These are phyloP conservation scores for Phytophthora macrochlamydospora DNA, from an alignment of 352 stramenopile species.

Conservation along the genomic window DNA sequence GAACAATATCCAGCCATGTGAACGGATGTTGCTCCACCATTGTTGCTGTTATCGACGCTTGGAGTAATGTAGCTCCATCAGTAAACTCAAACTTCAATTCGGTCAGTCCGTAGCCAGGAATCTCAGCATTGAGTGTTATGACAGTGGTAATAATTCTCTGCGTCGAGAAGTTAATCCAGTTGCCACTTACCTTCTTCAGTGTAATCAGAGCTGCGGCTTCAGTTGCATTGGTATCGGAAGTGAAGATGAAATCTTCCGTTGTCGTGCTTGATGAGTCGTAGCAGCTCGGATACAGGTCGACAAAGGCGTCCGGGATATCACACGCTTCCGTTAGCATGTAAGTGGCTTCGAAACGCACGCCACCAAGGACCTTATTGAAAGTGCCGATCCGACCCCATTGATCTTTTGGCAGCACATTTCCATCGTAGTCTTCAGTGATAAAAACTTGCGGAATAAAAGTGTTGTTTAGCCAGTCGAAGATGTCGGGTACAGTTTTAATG, in stretches of 20 bases:
- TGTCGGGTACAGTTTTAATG: constrained; percentile 35
- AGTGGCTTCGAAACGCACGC: constrained; percentile 34
- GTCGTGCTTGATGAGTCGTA: constrained; percentile 22
- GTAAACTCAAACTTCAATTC: constrained; percentile 29
- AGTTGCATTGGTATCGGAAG: constrained; percentile 23
- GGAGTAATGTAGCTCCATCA: constrained; percentile 31
- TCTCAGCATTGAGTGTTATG: constrained; percentile 43
- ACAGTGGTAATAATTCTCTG: constrained; percentile 33
- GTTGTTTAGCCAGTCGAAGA: constrained; percentile 50
- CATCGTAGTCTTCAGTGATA: constrained; percentile 52
- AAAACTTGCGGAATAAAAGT: constrained; percentile 52
- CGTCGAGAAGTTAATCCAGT: constrained; percentile 34
- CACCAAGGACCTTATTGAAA: constrained; percentile 47
- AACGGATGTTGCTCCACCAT: constrained; percentile 29
- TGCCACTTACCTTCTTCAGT: constrained; percentile 20
- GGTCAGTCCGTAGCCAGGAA: constrained; percentile 33
- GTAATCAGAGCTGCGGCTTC: constrained; percentile 15
- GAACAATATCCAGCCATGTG: constrained; percentile 31
- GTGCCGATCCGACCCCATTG: constrained; percentile 31
- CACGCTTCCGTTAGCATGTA: constrained; percentile 12
- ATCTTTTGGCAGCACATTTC: constrained; percentile 27
- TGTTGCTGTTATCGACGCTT: constrained; percentile 28
- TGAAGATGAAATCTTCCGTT: constrained; percentile 18
- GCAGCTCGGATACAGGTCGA: constrained; percentile 35
- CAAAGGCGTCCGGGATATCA: constrained; percentile 20